Base-by-base conservation (phyloP, 805 yeast species). In the Suhomyces sp. region DNA sequence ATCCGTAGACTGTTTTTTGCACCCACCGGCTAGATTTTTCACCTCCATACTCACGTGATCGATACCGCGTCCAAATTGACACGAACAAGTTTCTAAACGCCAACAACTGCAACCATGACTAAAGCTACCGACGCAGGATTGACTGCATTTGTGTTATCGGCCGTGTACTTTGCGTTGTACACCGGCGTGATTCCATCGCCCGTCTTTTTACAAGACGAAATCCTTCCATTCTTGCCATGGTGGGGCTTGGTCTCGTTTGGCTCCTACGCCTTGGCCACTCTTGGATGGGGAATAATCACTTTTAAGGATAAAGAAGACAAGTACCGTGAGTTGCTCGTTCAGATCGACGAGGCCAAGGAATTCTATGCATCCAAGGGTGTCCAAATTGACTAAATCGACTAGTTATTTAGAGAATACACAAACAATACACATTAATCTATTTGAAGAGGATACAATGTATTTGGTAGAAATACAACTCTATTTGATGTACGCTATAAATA, bases 201-300 rank as follows among this genome's bases (percentile, higher is more conserved):
- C 7, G 67, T 64, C n/a, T 58, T 65, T 29, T 60, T 85, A 58
- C 78, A 75, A 46, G 60, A 71, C 24, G 83, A 83, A 57, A 77
- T 85, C 47, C 68, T 86, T 55, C 90, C 90, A 8, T 84, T 76
- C 57, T 65, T 86, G 53, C 91, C 91, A 31, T 84, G 79, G 75
- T 86, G 90, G 91, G 79, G 75, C 0, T 70, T 86, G 55, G 87
- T 86, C 33, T 60, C 85, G 1, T 85, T 85, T 65, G 91, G 91
- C 25, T 73, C 86, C 39, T 86, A 83, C 61, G 83, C 90, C 15
- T 75, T 85, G 60, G 85, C 80, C 48, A 80, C 86, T 15, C 75
- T 85, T 53, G 91, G 91, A 46, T 80, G 80, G 74, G 89, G 87
- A 46, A 85, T 85, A 13, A 70, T 75, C 61, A 81, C 89, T 1